These are phyloP conservation scores for Viola odorata DNA, from an alignment of 345 rosid genomes.

Conservation along the genomic window DNA sequence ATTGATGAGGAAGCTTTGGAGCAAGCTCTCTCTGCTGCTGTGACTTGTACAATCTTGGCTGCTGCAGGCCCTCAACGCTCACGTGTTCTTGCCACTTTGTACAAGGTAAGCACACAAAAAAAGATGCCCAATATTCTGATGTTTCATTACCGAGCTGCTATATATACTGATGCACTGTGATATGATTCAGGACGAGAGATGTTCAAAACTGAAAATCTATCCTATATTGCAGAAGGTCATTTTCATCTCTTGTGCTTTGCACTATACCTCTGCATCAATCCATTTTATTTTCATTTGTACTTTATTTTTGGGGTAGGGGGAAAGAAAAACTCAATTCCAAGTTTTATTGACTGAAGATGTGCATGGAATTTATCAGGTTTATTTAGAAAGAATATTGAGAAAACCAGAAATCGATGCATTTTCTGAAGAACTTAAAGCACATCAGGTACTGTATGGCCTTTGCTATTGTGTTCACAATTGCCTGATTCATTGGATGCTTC, in stretches of 20 bases:
- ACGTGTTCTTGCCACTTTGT: slow-evolving; percentile 82
- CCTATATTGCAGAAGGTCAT: slow-evolving; percentile 89
- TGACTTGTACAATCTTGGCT: slow-evolving; percentile 92
- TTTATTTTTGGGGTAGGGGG: background rate
- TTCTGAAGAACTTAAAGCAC: slow-evolving; percentile 85
- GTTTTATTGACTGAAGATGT: background rate
- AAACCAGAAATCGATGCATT: slow-evolving; percentile 96
- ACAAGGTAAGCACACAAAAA: slow-evolving; percentile 48
- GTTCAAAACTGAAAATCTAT: slow-evolving; percentile 89
- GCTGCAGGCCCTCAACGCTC: slow-evolving; percentile 98
- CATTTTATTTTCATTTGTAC: background rate
- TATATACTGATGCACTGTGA: slow-evolving; percentile 16
- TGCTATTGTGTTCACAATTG: slow-evolving; percentile 2
- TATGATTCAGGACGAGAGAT: slow-evolving; percentile 80
- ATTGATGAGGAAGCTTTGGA: slow-evolving; percentile 92
- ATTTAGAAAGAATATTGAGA: slow-evolving; percentile 88
- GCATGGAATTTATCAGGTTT: slow-evolving; percentile 51
- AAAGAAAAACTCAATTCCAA: background rate
- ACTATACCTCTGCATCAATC: background rate
- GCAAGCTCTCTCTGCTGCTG: slow-evolving; percentile 92
- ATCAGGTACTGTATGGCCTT: slow-evolving; percentile 55
- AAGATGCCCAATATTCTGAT: background rate
- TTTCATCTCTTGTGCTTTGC: background rate
- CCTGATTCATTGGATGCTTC: slow-evolving; percentile 3
- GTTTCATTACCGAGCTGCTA: slow-evolving; percentile 1